Conservation (phyloP, 331 rosid species). For the Spiraea crenata region DNA sequence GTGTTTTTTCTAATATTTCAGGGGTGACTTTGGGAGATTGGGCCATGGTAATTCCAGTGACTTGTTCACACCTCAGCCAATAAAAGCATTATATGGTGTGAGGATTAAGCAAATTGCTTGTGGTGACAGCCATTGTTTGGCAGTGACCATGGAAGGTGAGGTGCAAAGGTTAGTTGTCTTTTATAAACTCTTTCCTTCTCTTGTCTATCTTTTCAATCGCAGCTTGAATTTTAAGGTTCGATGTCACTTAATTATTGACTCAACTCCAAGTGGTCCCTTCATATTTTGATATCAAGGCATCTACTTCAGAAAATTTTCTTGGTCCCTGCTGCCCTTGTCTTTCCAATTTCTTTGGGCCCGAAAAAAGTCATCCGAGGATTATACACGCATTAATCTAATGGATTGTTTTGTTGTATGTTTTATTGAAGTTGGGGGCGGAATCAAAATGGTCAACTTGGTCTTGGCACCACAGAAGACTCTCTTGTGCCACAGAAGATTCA, state of each 20-base stretch:
- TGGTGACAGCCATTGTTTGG: conserved; percentile 96
- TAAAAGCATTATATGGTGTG: conserved; percentile 69
- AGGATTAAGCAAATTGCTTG: conserved; percentile 84
- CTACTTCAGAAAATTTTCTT: not conserved
- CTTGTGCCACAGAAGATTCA: conserved; percentile 76
- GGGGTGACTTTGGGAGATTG: conserved; percentile 99
- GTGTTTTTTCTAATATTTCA: conserved; percentile 35
- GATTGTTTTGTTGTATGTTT: conserved; percentile 8
- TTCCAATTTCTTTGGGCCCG: not conserved
- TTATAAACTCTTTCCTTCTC: not conserved
- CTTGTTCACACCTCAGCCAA: conserved; percentile 80
- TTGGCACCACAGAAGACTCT: conserved; percentile 79
- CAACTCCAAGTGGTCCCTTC: not conserved
- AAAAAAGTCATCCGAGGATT: not conserved
- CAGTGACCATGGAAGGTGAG: conserved; percentile 76
- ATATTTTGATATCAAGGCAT: not conserved
- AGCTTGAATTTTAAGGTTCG: not conserved
- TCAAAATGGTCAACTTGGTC: conserved; percentile 96
- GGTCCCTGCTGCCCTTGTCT: not conserved
- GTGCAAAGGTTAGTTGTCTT: conserved; percentile 69
- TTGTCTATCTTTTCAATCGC: not conserved
- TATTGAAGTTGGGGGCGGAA: conserved; percentile 90
- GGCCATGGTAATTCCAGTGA: conserved; percentile 91
- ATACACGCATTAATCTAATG: not conserved
- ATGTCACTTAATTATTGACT: not conserved